These are phyloP conservation scores for Trifolium pratense DNA, from an alignment of 306 rosid species.

Conservation along the genomic window DNA sequence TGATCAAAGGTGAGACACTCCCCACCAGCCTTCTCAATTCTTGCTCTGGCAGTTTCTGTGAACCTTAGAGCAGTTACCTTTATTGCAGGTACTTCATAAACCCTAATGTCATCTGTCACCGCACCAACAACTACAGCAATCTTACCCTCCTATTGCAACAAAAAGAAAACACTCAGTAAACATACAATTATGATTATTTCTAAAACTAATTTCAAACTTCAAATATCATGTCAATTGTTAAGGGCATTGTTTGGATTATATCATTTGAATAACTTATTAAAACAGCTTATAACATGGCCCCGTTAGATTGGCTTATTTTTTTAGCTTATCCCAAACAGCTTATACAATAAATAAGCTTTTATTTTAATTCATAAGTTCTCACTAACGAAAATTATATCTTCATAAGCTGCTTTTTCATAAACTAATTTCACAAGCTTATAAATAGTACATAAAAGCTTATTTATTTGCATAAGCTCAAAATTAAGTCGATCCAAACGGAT, in stretches of 20 bases:
- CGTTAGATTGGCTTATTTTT: too few species aligned
- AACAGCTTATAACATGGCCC: too few species aligned
- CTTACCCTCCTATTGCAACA: constrained; percentile 49
- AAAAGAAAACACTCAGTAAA: neutral
- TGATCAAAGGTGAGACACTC: constrained; percentile 69
- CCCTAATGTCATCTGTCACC: constrained; percentile 64
- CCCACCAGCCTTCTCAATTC: constrained; percentile 78
- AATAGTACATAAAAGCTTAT: too few species aligned
- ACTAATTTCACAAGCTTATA: too few species aligned
- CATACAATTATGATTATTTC: neutral
- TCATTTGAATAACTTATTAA: neutral
- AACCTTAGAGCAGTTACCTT: constrained; percentile 73
- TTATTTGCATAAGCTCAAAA: too few species aligned
- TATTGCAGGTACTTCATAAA: constrained; percentile 54
- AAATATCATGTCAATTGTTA: neutral
- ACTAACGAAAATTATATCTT: too few species aligned
- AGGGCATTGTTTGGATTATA: neutral
- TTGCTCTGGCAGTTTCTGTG: constrained; percentile 74
- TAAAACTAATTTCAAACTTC: neutral
- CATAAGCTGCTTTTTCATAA: neutral
- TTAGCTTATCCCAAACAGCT: too few species aligned
- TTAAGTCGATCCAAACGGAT: too few species aligned
- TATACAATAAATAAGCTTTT: too few species aligned
- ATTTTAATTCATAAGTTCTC: too few species aligned
- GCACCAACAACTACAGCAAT: constrained; percentile 66